Evolutionary conservation across 495 filamentous ascomycete genomes (phyloP).

Genomic region (Xylaria curta): DNA sequence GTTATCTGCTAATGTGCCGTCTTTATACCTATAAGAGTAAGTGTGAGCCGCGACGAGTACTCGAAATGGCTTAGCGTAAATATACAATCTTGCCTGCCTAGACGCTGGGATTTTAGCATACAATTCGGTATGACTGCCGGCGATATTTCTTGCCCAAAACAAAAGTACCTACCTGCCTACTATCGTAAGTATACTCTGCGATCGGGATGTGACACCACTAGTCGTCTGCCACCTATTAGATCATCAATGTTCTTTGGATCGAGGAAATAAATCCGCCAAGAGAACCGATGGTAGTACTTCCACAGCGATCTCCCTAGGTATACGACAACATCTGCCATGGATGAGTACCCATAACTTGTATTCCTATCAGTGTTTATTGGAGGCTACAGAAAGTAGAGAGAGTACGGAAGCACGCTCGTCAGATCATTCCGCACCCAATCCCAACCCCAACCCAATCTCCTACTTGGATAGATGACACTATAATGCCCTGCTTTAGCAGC

Average conservation of each 20-base stretch:
- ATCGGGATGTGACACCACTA: neutral
- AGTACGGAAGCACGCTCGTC: neutral
- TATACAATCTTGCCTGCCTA: neutral
- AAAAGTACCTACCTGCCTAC: constrained; percentile 3
- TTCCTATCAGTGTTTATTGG: neutral
- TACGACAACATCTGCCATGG: neutral
- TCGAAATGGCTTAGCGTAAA: neutral
- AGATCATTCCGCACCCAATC: neutral
- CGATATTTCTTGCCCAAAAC: neutral
- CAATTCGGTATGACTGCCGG: constrained; percentile 1
- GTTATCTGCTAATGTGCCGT: neutral
- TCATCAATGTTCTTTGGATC: neutral
- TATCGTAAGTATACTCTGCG: neutral
- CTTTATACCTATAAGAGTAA: neutral
- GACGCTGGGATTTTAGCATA: neutral
- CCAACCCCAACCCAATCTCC: neutral
- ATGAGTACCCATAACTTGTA: neutral
- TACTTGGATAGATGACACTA: neutral
- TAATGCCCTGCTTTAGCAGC: constrained; percentile 13
- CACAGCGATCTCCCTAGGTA: neutral
- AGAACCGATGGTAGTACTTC: neutral
- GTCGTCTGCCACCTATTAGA: neutral
- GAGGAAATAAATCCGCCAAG: neutral
- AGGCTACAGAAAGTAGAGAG: neutral
- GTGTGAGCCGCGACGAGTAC: neutral